Percentiles rank a stretch among this genome's conserved stretches.
Evolutionary conservation across 805 yeast species (phyloP).

Genomic region (Saturnispora dispora): DNA sequence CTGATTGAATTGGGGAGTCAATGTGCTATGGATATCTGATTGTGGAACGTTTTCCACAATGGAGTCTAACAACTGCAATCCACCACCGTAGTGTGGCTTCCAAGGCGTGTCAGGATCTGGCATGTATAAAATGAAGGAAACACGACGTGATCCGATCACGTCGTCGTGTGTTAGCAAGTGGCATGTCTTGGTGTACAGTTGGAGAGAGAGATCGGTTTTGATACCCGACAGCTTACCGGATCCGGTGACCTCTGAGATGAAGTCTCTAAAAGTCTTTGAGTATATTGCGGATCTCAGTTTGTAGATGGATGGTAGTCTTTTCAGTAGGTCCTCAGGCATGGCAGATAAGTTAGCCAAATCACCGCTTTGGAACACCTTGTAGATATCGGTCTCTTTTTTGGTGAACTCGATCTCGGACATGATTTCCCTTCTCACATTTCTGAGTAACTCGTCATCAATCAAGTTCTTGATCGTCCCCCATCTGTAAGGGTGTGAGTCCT

Average conservation of each 20-base stretch:
- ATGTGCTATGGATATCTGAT: conserved; percentile 56
- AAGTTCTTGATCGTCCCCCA: conserved; percentile 81
- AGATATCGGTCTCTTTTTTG: conserved; percentile 92
- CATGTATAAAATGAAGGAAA: conserved; percentile 83
- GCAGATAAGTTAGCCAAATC: conserved; percentile 90
- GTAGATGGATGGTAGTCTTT: conserved; percentile 63
- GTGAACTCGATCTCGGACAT: conserved; percentile 80
- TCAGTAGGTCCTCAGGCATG: conserved; percentile 63
- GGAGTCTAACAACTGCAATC: conserved; percentile 76
- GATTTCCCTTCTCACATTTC: conserved; percentile 80
- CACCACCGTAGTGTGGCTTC: conserved; percentile 93
- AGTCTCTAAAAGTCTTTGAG: conserved; percentile 74
- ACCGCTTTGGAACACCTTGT: conserved; percentile 83
- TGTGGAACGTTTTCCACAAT: conserved; percentile 84
- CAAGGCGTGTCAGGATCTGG: conserved; percentile 87
- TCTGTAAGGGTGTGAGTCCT: conserved; percentile 63
- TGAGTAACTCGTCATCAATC: conserved; percentile 65
- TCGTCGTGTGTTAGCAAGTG: conserved; percentile 95
- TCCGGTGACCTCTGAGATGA: conserved; percentile 67
- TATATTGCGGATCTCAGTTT: conserved; percentile 82
- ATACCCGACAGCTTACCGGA: conserved; percentile 86
- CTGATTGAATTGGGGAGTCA: conserved; percentile 92
- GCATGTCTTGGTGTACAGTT: conserved; percentile 86
- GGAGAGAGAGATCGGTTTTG: conserved; percentile 87
- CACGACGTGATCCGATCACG: conserved; percentile 90